These are phyloP conservation scores for Kockiozyma suomiensis DNA, from an alignment of 805 yeast species.

Conservation along the genomic window DNA sequence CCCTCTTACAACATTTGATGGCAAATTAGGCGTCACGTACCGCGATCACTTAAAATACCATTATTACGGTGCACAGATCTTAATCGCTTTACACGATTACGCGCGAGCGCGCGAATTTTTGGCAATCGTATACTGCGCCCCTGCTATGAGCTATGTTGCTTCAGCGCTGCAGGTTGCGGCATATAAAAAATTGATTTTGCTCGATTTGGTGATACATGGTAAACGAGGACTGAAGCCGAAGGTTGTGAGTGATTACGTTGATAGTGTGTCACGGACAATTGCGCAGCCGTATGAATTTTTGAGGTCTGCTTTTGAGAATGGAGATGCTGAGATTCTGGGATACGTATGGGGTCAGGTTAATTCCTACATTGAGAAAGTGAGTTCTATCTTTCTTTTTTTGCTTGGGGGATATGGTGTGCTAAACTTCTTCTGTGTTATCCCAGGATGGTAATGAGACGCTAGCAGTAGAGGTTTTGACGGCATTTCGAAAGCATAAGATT, in stretches of 20 bases:
- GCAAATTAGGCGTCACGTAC: conserved; percentile 14
- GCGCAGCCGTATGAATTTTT: conserved; percentile 29
- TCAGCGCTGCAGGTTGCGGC: conserved; percentile 29
- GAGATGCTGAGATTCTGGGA: conserved; percentile 14
- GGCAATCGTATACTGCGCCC: conserved; percentile 17
- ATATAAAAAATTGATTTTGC: conserved; percentile 26
- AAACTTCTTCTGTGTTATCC: too few species aligned
- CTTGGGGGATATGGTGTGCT: too few species aligned
- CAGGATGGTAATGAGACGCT: conserved; percentile 26
- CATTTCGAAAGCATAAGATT: conserved; percentile 28
- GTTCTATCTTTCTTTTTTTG: background rate
- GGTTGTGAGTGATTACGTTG: conserved; percentile 12
- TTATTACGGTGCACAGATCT: conserved; percentile 29
- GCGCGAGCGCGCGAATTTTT: conserved; percentile 30
- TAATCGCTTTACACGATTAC: conserved; percentile 17
- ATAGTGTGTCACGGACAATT: conserved; percentile 8
- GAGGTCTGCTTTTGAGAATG: conserved; percentile 19
- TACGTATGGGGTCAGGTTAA: conserved; percentile 26
- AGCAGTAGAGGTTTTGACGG: conserved; percentile 16
- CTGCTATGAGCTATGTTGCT: background rate
- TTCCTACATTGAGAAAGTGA: conserved; percentile 7
- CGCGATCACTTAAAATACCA: conserved; percentile 28
- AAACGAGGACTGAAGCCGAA: conserved; percentile 16
- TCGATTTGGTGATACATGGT: conserved; percentile 20
- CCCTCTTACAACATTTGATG: conserved; percentile 15